phyloP scores from a whole-genome alignment of 331 rosid genomes.

The Arachis monticola region DNA sequence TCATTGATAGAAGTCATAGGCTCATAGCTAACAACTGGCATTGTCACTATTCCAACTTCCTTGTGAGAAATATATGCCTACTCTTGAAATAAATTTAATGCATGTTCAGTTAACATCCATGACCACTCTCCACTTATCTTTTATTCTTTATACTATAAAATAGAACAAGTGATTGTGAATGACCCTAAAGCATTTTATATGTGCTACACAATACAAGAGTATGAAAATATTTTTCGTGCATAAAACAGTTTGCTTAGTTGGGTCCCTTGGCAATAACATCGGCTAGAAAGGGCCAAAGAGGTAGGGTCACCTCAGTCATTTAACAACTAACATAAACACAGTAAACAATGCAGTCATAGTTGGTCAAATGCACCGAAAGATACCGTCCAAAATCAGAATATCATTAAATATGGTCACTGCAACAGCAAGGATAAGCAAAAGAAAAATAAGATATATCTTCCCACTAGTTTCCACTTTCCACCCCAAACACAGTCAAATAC shows the following conservation, averaged over 20 bases:
- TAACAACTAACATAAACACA: constrained; percentile 18
- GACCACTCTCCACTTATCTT: too few species aligned
- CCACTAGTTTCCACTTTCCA: not conserved
- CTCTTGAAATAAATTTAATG: too few species aligned
- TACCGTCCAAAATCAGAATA: constrained; percentile 41
- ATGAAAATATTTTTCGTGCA: not conserved
- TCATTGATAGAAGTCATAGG: too few species aligned
- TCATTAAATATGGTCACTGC: constrained; percentile 25
- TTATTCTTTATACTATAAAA: too few species aligned
- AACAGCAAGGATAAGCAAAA: not conserved
- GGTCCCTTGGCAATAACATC: not conserved
- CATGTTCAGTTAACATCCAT: too few species aligned
- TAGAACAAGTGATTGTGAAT: too few species aligned
- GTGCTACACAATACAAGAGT: too few species aligned
- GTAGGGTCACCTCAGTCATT: constrained; percentile 42
- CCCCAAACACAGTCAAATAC: constrained; percentile 23
- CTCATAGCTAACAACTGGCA: too few species aligned
- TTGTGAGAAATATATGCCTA: too few species aligned
- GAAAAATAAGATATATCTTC: not conserved
- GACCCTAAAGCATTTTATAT: too few species aligned
- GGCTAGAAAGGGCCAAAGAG: not conserved
- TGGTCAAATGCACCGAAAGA: constrained; percentile 37
- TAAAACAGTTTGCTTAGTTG: not conserved
- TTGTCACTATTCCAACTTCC: not conserved
- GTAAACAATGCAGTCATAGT: constrained; percentile 29